Conservation (phyloP, 1,284 basidiomycete genomes). For the Boletus smithii region DNA sequence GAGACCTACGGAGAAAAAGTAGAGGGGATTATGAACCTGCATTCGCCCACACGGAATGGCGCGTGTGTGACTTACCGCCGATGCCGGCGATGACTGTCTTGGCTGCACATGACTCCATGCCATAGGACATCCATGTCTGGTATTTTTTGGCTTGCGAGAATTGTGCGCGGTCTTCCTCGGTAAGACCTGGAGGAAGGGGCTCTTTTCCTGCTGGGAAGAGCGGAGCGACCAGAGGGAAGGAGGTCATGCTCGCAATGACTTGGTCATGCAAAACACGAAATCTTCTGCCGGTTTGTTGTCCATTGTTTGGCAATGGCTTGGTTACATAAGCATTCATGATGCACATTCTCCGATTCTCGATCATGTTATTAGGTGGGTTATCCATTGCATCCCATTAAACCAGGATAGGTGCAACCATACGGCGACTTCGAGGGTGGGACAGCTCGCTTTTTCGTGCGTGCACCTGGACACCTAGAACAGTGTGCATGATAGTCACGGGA, state of each 20-base stretch:
- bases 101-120: constrained; percentile 81
- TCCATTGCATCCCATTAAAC: no score
- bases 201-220: constrained; percentile 63
- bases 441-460: no score
- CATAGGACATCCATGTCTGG: constrained; percentile 63
- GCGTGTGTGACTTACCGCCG: constrained; percentile 55
- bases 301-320: constrained; percentile 21
- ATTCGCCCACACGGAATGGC: background rate
- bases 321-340: no score
- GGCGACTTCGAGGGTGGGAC: no score
- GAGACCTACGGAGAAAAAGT: constrained; percentile 56
- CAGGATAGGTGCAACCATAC: no score
- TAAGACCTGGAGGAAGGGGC: constrained; percentile 77
- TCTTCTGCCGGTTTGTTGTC: constrained; percentile 9
- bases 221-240: constrained; percentile 42
- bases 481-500: no score
- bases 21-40: background rate
- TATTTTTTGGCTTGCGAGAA: constrained; percentile 72
- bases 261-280: no score
- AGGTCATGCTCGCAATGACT: no score
- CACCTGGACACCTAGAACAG: no score
- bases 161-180: constrained; percentile 74
- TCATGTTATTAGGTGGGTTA: no score
- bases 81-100: constrained; percentile 81
- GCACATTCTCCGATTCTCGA: no score